Evolutionary conservation across 164 flowering plant genomes (phyloP).

Genomic region (Macadamia tetraphylla): DNA sequence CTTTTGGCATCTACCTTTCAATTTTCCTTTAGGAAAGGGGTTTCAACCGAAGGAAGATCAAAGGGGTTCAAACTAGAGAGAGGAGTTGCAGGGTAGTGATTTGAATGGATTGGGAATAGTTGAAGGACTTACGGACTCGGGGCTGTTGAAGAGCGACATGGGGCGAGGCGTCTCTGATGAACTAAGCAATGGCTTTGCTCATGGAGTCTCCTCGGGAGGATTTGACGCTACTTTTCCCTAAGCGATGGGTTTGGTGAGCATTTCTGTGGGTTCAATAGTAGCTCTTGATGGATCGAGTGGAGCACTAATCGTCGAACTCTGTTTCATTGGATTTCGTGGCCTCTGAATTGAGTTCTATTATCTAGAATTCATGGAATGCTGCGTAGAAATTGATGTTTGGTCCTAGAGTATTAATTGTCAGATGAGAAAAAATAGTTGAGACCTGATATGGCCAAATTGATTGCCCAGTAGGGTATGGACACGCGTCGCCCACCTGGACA

Average conservation of each 20-base stretch:
- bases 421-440: no score
- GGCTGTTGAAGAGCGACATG: constrained; percentile 89
- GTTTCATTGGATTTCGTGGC: not conserved
- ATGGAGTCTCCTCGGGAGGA: constrained; percentile 26
- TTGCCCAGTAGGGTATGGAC: no score
- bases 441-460: no score
- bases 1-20: no score
- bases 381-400: not conserved
- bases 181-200: constrained; percentile 79
- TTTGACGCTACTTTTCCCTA: constrained; percentile 27
- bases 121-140: constrained; percentile 73
- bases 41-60: no score
- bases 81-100: constrained; percentile 43
- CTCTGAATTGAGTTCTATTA: not conserved
- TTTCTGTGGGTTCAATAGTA: not conserved
- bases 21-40: no score
- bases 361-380: not conserved
- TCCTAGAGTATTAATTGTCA: not conserved
- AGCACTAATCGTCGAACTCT: not conserved
- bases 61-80: no score
- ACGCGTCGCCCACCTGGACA: no score
- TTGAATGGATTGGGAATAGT: constrained; percentile 69
- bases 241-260: constrained; percentile 29
- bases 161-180: constrained; percentile 74
- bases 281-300: not conserved